Conservation (phyloP, 805 yeast genomes). For the Candida tammaniensis region DNA sequence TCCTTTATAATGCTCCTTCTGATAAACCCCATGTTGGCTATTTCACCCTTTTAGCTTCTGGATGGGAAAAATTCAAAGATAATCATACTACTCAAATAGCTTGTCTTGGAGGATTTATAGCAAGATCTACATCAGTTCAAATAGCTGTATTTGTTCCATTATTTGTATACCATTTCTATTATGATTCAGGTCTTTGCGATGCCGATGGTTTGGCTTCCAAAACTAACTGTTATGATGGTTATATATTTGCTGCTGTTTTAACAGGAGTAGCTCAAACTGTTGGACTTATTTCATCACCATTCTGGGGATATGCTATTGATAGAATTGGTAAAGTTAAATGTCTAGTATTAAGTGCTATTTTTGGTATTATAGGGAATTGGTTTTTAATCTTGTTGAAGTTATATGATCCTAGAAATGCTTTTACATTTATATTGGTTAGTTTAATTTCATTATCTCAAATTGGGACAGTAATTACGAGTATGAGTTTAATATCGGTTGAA, state of each 20-base stretch:
- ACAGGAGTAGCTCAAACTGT: slow-evolving; percentile 64
- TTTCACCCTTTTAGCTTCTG: slow-evolving; percentile 32
- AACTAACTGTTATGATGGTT: slow-evolving; percentile 56
- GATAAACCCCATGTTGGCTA: slow-evolving; percentile 19
- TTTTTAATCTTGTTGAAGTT: slow-evolving; percentile 23
- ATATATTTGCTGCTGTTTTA: slow-evolving; percentile 61
- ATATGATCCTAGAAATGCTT: slow-evolving; percentile 33
- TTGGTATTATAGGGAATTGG: slow-evolving; percentile 44
- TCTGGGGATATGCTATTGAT: slow-evolving; percentile 61
- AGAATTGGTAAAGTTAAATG: slow-evolving; percentile 25
- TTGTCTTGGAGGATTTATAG: slow-evolving; percentile 58
- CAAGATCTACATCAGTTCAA: slow-evolving; percentile 61
- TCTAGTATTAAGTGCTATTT: slow-evolving; percentile 34
- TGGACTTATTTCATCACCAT: slow-evolving; percentile 59
- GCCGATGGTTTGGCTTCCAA: slow-evolving; percentile 18
- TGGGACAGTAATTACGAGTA: slow-evolving; percentile 59
- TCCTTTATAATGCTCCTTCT: slow-evolving; percentile 41
- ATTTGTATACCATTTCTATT: slow-evolving; percentile 55
- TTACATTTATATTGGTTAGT: slow-evolving; percentile 40
- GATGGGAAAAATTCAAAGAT: slow-evolving; percentile 44
- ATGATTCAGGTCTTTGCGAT: slow-evolving; percentile 49
- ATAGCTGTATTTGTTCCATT: slow-evolving; percentile 62
- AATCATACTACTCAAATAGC: slow-evolving; percentile 52
- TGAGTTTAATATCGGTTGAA: slow-evolving; percentile 45
- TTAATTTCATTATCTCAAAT: slow-evolving; percentile 59